Evolutionary conservation across 371 early-diverging fungal species (phyloP), one percentile per base, ranked within the genome.

Genomic region (Rozella allomycis): DNA sequence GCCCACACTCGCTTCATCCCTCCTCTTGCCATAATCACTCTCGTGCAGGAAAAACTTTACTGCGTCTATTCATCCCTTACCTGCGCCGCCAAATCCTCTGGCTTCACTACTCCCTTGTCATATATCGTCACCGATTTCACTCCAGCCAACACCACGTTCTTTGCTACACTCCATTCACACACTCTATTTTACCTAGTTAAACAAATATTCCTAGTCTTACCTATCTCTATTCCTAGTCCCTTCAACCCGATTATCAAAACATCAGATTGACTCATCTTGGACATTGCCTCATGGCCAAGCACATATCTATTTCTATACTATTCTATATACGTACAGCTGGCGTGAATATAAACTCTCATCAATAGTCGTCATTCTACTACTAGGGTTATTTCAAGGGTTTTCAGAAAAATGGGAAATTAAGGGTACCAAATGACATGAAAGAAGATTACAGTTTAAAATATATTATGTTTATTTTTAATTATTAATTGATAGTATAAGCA

Each of bases 241-340:
- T 80, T 78, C 29, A 96, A 51, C 9, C 98, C 98, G 23, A 97
- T 63, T 33, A 99, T 74, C 23, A 99, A 67, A 14, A 99, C 88
- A 53, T 88, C 84, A 35, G 90, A 84, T 30, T 57, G 53, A 50
- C 84, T 72, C 97, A 99, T 97, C 57, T 84, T 86, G 45, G 79
- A 69, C 98, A 98, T 98, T 38, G 99, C 98, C 38, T 96, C 97
- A 50, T 85, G 86, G 18, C 98, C 99, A 37, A 99, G 72, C 12
- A 97, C 98, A 49, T 91, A 93, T 33, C 94, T 93, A 55, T 33
- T 49, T 25, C 17, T 7, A 3, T 5, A 20, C 11, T 12, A 16
- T 4, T 12, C 13, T n/a, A 14, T 18, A 12, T 23, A 59, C 76
- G 63, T 78, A 93, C 85, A 94, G 70, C 52, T 94, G 96, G 37